Conservation (phyloP, 805 yeast species). For the Metschnikowia continentalis region DNA sequence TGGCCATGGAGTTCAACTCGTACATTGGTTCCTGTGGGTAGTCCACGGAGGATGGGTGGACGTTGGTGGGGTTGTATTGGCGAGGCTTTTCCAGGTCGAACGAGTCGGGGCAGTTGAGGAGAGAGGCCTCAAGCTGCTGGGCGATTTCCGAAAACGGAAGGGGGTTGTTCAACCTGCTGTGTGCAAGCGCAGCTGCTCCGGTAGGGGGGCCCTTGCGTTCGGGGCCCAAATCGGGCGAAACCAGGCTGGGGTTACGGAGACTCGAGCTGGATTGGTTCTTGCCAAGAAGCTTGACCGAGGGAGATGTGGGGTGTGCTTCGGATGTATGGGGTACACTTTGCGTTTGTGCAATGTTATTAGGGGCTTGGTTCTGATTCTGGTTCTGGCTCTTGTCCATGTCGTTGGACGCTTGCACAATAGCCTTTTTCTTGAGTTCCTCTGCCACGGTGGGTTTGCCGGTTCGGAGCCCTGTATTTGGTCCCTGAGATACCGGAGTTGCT, state of each 20-base stretch:
- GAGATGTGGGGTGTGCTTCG: neutral
- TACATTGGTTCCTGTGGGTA: conserved; percentile 85
- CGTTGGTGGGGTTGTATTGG: conserved; percentile 69
- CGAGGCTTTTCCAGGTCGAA: conserved; percentile 83
- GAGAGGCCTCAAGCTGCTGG: conserved; percentile 67
- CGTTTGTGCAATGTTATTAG: too few relatives aligned
- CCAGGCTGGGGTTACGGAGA: conserved; percentile 8
- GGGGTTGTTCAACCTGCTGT: conserved; percentile 46
- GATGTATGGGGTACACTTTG: too few relatives aligned
- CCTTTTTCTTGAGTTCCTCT: conserved; percentile 18
- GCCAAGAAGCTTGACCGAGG: conserved; percentile 2
- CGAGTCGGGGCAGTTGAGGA: conserved; percentile 90
- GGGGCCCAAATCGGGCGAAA: conserved; percentile 4
- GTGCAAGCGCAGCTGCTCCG: conserved; percentile 27
- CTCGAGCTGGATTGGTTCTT: neutral
- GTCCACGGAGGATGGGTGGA: conserved; percentile 84
- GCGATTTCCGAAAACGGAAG: conserved; percentile 51
- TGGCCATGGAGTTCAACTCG: conserved; percentile 55
- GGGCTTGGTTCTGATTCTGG: too few relatives aligned
- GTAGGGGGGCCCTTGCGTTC: neutral
- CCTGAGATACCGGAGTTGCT: too few relatives aligned
- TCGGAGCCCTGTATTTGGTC: too few relatives aligned
- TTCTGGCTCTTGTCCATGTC: neutral
- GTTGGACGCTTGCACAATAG: conserved; percentile 10
- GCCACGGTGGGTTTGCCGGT: conserved; percentile 8